Evolutionary conservation across 2,329 filamentous ascomycete species (phyloP), one percentile per base, ranked within the genome.

Genomic region (Alternaria dauci): DNA sequence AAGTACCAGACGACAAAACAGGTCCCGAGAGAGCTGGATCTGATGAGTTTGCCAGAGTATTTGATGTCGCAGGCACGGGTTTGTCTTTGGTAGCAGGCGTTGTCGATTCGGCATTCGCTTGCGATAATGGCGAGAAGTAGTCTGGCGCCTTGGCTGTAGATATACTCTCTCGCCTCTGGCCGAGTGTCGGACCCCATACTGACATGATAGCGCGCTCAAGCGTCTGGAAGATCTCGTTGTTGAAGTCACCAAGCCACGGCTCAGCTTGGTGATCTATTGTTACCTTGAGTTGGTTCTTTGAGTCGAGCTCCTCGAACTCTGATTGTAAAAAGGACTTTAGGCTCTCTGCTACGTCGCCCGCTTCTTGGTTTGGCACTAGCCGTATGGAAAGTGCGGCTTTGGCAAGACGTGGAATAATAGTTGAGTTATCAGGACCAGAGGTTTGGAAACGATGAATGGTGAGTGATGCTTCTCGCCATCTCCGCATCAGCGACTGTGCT

Each of bases 361-460:
- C 89, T 72, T 95, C 91, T 78, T 99, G 95, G 12, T 96, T 95
- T 0, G 95, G 95, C 1, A 99, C 95, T 2, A 99, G 87, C 12
- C 95, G 92, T 39, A 99, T 84, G 16, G 94, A 97, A 34, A 99
- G 87, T 51, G 93, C 90, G 5, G 94, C 93, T 71, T 91, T 94
- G 8, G 94, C 95, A 68, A 93, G 89, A 63, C 92, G 90, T 42
- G 94, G 96, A 62, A 99, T 96, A 28, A 98, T 88, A 48, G 93
- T 95, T 2, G 93, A 92, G 69, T 96, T 95, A 53, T 88, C 86
- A 1, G 93, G 93, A 0, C 94, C 94, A 0, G 94, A 97, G 0
- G 94, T 93, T 71, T 96, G 93, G 78, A 98, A 93, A 8, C 92
- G 87, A 79, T 99, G 95, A 43, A 98, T 91, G 0, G 95, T 98